Evolutionary conservation across 306 rosid species (phyloP), one percentile per base, ranked within the genome.

Genomic region (Trichosanthes cucumerina): DNA sequence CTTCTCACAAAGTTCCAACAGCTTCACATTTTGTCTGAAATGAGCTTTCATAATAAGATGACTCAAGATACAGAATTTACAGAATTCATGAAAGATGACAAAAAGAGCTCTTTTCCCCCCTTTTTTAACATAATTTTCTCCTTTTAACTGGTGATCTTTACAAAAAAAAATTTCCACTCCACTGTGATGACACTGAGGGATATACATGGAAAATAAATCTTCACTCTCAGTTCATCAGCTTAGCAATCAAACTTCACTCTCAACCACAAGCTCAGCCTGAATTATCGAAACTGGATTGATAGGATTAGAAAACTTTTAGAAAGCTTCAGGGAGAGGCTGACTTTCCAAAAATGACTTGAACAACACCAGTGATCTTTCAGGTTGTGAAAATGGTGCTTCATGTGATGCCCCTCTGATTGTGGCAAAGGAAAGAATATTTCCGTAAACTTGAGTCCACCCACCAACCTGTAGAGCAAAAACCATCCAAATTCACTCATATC

Each of bases 361-460:
- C 75, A 93, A 79, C 56, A 91, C 95, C 24, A 93, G 86, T 31
- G 98, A 92, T 85, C 98, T 85, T 86, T 90, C 90, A 56, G 97
- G 98, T 84, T 94, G 97, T 4, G 98, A 94, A 92, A 94, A 94
- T 38, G 98, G 98, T 38, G 91, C 97, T 86, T 92, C 98, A 63
- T 90, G 98, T 15, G 98, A 94, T 39, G 97, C 98, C 74, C 97
- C 98, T 90, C 97, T 90, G 11, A 91, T 76, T 39, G 98, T 92
- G 39, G 97, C 99, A 84, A 95, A 95, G 24, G 98, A 88, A 71
- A 95, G 92, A 36, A 88, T 80, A 79, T 95, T 86, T 9, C 93
- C 98, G 82, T 92, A 95, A 77, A 88, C 97, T 81, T 92, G 97
- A 81, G 99, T 95, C 99, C 99, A 95, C 2, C 99, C 99, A 75